A percentile compares a stretch with the other conserved stretches of the same genome.
phyloP scores from a whole-genome alignment of 176 grass and related monocot genomes.

The Avena sativa region DNA sequence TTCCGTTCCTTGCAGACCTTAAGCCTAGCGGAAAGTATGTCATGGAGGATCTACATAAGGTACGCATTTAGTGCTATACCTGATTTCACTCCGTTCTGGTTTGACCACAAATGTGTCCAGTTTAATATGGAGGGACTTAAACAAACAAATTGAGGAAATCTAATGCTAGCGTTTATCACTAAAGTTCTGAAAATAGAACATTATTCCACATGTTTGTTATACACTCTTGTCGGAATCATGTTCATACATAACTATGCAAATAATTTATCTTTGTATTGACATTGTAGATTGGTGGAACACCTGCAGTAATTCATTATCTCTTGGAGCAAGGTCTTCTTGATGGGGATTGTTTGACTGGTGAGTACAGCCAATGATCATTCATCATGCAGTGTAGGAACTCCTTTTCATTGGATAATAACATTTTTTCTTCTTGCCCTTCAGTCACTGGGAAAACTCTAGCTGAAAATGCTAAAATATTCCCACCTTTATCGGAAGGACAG shows the following conservation, averaged over 20 bases:
- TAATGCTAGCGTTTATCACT: neutral
- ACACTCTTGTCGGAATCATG: constrained; percentile 15
- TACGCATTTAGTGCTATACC: constrained; percentile 45
- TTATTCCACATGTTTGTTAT: neutral
- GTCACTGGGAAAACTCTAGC: constrained; percentile 96
- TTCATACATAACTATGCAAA: neutral
- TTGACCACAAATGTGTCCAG: neutral
- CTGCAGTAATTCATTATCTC: constrained; percentile 90
- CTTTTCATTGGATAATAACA: constrained; percentile 22
- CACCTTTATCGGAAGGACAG: constrained; percentile 82
- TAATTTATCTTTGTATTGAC: constrained; percentile 1
- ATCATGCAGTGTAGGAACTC: neutral
- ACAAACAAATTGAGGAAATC: neutral
- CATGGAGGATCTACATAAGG: constrained; percentile 99
- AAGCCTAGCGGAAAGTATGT: constrained; percentile 99
- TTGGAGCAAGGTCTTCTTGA: constrained; percentile 91
- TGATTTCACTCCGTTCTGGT: constrained; percentile 26
- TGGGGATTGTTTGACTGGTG: constrained; percentile 95
- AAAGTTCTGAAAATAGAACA: constrained; percentile 11
- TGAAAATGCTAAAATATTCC: constrained; percentile 91
- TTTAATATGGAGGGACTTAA: constrained; percentile 14
- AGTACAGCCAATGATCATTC: constrained; percentile 27
- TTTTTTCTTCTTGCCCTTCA: constrained; percentile 38
- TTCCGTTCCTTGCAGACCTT: constrained; percentile 97
- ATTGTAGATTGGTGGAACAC: constrained; percentile 90